Evolutionary conservation across 257 asterid species (phyloP).

Genomic region (Petunia axillaris): DNA sequence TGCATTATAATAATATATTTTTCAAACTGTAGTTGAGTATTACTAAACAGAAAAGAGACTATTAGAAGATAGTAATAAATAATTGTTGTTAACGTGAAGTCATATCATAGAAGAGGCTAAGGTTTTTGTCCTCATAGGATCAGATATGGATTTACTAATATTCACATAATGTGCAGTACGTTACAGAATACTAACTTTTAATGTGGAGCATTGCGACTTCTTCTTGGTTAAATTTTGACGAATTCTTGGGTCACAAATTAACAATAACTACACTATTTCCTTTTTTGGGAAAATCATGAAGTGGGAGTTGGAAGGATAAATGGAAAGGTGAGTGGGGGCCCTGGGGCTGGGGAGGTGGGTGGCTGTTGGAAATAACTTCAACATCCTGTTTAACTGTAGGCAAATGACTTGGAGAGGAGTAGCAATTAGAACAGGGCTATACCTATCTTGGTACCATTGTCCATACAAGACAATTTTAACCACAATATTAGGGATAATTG

Average conservation of each 20-base stretch:
- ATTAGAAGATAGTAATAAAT: background rate
- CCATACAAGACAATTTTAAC: background rate
- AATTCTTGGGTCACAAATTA: background rate
- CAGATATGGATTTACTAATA: background rate
- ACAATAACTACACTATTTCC: background rate
- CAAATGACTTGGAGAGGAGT: background rate
- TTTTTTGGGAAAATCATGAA: background rate
- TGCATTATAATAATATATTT: too few relatives aligned
- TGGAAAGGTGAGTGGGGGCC: too few relatives aligned
- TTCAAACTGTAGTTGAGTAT: background rate
- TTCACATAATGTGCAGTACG: background rate
- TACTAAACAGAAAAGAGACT: background rate
- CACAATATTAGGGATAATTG: background rate
- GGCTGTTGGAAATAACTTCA: background rate
- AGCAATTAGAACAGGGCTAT: background rate
- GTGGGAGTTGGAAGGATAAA: background rate
- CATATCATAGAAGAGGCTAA: background rate
- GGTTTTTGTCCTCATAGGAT: background rate
- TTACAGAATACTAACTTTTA: background rate
- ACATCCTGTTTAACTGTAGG: background rate
- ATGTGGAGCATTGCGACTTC: slow-evolving; percentile 17
- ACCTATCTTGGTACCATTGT: background rate
- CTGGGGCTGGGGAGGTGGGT: too few relatives aligned
- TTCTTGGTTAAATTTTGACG: slow-evolving; percentile 20
- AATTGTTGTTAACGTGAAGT: background rate